These are phyloP conservation scores for Aureobasidium sp. DNA, from an alignment of 2,329 filamentous ascomycete genomes.

Conservation along the genomic window DNA sequence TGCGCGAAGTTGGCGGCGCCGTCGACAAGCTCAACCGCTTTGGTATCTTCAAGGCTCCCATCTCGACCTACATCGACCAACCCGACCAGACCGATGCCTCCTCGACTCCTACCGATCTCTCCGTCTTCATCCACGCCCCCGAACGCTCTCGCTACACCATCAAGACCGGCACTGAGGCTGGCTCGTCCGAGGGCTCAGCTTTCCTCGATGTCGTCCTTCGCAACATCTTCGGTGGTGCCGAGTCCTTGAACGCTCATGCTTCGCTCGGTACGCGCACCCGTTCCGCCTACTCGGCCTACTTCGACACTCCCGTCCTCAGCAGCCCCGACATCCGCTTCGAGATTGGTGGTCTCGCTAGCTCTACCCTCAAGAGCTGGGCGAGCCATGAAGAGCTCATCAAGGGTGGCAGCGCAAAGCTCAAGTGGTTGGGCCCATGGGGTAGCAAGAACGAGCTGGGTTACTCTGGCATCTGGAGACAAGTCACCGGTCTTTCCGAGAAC, in stretches of 20 bases:
- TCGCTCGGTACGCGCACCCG: slow-evolving; percentile 83
- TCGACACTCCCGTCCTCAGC: slow-evolving; percentile 73
- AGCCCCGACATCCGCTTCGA: slow-evolving; percentile 75
- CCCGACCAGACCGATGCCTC: slow-evolving; percentile 60
- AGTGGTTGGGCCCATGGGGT: slow-evolving; percentile 54
- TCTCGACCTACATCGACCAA: slow-evolving; percentile 73
- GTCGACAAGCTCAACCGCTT: slow-evolving; percentile 70
- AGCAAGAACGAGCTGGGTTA: slow-evolving; percentile 72
- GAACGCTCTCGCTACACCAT: slow-evolving; percentile 79
- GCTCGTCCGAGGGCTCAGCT: slow-evolving; percentile 87
- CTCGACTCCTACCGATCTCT: slow-evolving; percentile 66
- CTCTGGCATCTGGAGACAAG: slow-evolving; percentile 74
- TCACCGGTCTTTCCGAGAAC: slow-evolving; percentile 65
- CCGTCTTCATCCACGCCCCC: slow-evolving; percentile 66
- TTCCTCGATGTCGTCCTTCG: slow-evolving; percentile 81
- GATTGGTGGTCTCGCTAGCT: slow-evolving; percentile 70
- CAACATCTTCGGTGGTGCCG: slow-evolving; percentile 90
- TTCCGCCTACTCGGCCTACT: slow-evolving; percentile 79
- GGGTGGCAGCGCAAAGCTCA: slow-evolving; percentile 66
- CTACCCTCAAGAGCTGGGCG: slow-evolving; percentile 84
- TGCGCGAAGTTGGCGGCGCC: slow-evolving; percentile 60
- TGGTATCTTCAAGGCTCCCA: slow-evolving; percentile 78
- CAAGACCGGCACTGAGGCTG: slow-evolving; percentile 90
- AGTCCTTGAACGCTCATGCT: slow-evolving; percentile 78
- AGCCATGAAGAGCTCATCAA: slow-evolving; percentile 85